phyloP scores from a whole-genome alignment of 1,284 basidiomycete species.

The Tetrapyrgos nigripes region DNA sequence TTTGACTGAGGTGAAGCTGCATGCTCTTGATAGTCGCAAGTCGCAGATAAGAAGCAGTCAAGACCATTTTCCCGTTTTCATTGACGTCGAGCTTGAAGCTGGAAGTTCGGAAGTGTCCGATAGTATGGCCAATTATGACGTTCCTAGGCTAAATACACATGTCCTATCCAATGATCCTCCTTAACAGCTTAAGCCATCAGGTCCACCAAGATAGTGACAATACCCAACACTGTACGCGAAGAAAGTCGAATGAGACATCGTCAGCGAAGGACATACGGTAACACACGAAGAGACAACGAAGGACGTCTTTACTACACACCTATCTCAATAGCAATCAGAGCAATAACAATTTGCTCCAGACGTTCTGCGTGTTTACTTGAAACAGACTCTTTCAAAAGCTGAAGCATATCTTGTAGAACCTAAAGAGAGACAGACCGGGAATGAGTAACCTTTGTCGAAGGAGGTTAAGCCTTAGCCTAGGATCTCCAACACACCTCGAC shows the following conservation, averaged over 20 bases:
- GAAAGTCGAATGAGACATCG: conserved; percentile 5
- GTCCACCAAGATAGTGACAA: conserved; percentile 77
- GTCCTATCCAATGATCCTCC: neutral
- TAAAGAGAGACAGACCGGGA: conserved; percentile 37
- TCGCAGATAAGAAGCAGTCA: too few species aligned
- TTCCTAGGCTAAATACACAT: too few species aligned
- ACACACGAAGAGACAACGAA: neutral
- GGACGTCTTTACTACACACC: conserved; percentile 49
- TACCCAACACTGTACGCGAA: conserved; percentile 61
- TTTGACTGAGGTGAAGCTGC: too few species aligned
- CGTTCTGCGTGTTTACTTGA: conserved; percentile 91
- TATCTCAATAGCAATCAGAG: conserved; percentile 90
- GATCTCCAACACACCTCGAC: conserved; percentile 76
- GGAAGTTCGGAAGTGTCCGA: too few species aligned
- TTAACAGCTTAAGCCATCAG: conserved; percentile 46
- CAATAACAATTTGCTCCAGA: conserved; percentile 95
- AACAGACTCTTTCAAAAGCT: conserved; percentile 94
- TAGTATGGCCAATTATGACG: too few species aligned
- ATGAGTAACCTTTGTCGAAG: conserved; percentile 5
- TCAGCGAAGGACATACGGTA: neutral
- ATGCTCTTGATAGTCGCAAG: too few species aligned
- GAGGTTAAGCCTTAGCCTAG: neutral
- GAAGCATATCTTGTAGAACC: conserved; percentile 97
- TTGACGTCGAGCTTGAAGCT: too few species aligned
- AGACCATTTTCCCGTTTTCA: too few species aligned